These are phyloP conservation scores for Olyra latifolia DNA, from an alignment of 176 grass and related monocot genomes.

Conservation along the genomic window DNA sequence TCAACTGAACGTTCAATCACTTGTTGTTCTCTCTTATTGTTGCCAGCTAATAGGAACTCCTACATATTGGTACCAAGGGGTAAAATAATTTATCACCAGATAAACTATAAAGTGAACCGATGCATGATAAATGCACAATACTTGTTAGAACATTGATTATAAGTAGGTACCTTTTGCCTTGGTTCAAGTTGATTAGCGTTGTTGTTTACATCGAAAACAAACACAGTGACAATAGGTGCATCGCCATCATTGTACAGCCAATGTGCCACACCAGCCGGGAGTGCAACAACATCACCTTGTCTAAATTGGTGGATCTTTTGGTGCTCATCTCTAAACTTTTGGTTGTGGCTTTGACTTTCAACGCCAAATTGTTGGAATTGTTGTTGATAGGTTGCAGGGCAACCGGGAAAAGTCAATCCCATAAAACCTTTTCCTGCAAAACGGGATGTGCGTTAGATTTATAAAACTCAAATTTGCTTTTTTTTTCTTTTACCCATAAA, in stretches of 20 bases:
- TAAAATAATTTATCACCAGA: neutral
- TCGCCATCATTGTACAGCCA: slow-evolving; percentile 25
- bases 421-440: neutral
- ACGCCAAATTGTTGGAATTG: neutral
- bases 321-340: no score
- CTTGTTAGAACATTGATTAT: neutral
- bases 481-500: neutral
- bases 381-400: neutral
- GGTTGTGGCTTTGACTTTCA: neutral
- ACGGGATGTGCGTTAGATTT: neutral
- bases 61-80: neutral
- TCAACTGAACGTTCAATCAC: neutral
- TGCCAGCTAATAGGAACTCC: slow-evolving; percentile 43
- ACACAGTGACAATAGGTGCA: slow-evolving; percentile 22
- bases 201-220: neutral
- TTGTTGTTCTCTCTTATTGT: slow-evolving; percentile 8
- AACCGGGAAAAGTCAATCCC: neutral
- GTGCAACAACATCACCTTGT: slow-evolving; percentile 21
- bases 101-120: neutral
- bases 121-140: neutral
- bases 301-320: slow-evolving; percentile 12
- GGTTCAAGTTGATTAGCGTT: neutral
- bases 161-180: neutral
- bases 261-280: slow-evolving; percentile 4
- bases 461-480: neutral